Evolutionary conservation across 2,329 filamentous ascomycete genomes (phyloP).

Genomic region (Trichoderma endophyticum): DNA sequence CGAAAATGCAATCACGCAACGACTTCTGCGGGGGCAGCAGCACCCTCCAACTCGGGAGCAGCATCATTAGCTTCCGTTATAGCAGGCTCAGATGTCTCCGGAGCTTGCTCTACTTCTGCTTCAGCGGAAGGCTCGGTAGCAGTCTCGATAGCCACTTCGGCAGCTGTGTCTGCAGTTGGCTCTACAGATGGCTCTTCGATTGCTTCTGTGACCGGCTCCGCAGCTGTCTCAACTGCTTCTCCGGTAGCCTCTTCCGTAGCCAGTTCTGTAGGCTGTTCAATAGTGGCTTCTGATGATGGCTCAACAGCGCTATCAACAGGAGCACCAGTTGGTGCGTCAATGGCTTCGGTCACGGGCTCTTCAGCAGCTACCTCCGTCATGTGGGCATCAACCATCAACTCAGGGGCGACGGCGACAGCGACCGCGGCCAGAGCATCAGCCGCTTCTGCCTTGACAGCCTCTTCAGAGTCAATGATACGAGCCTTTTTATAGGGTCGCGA

Average conservation of each 20-base stretch:
- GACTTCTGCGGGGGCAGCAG: slow-evolving; percentile 9
- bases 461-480: slow-evolving; percentile 23
- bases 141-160: neutral
- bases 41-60: neutral
- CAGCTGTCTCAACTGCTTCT: neutral
- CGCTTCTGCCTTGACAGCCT: slow-evolving; percentile 2
- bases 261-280: neutral
- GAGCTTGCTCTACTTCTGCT: neutral
- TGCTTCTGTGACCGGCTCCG: neutral
- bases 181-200: neutral
- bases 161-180: neutral
- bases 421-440: neutral
- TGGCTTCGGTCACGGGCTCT: slow-evolving; percentile 21
- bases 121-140: neutral
- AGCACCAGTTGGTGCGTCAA: neutral
- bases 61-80: neutral
- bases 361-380: neutral
- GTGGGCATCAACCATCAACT: slow-evolving; percentile 6
- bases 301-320: neutral
- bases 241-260: neutral
- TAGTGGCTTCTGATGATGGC: neutral
- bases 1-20: neutral
- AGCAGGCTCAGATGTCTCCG: neutral
- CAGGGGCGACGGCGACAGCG: slow-evolving; percentile 6
- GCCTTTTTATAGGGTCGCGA: slow-evolving; percentile 29